Evolutionary conservation across 2,329 filamentous ascomycete genomes (phyloP).

Genomic region (Tolypocladium ovalisporum): DNA sequence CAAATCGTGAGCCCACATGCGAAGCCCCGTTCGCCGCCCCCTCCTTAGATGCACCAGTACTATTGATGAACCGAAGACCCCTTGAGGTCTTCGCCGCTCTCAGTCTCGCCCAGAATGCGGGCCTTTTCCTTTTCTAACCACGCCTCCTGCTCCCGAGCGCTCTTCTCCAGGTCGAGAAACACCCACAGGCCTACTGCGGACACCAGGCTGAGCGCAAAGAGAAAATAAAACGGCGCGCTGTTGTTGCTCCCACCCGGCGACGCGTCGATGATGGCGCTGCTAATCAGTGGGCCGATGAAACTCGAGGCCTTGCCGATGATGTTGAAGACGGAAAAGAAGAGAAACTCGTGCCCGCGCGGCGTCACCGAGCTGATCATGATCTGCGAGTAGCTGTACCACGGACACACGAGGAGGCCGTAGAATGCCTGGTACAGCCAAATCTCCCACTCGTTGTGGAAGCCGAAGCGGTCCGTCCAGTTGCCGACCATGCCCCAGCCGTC

Average conservation of each 20-base stretch:
- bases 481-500: conserved; percentile 37
- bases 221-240: conserved; percentile 54
- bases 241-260: conserved; percentile 41
- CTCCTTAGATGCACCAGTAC: too few relatives aligned
- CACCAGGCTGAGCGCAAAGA: conserved; percentile 46
- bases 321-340: conserved; percentile 60
- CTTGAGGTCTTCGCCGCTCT: not conserved
- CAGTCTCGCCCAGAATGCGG: not conserved
- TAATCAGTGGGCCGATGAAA: conserved; percentile 60
- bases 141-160: conserved; percentile 43
- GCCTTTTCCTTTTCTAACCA: conserved; percentile 13
- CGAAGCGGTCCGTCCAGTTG: conserved; percentile 32
- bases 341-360: conserved; percentile 55
- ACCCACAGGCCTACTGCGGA: conserved; percentile 42
- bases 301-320: conserved; percentile 59
- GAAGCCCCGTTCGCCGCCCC: too few relatives aligned
- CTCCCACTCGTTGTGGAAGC: conserved; percentile 34
- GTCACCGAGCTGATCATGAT: conserved; percentile 63
- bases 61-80: not conserved
- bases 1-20: too few relatives aligned
- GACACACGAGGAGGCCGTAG: conserved; percentile 56
- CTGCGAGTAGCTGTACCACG: conserved; percentile 61
- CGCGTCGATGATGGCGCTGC: conserved; percentile 56
- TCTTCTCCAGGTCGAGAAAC: conserved; percentile 51
- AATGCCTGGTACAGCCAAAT: conserved; percentile 38